Evolutionary conservation across 257 asterid species (phyloP).

Genomic region (Solanum acaule): DNA sequence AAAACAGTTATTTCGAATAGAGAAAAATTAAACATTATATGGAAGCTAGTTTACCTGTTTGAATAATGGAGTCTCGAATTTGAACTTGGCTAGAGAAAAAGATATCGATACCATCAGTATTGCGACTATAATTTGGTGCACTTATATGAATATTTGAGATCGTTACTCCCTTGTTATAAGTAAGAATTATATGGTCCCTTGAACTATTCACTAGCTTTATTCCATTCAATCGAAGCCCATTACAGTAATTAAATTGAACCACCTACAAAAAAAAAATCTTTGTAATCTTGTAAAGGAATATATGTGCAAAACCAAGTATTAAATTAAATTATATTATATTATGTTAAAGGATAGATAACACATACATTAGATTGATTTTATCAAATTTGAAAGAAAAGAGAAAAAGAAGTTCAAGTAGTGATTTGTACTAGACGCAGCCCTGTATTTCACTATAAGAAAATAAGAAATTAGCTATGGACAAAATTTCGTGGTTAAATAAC

Average conservation of each 20-base stretch:
- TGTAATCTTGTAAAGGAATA: background rate
- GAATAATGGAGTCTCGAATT: background rate
- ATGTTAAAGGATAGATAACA: background rate
- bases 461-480: background rate
- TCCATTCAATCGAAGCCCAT: slow-evolving; percentile 3
- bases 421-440: too few species aligned
- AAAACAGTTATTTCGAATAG: background rate
- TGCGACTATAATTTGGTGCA: slow-evolving; percentile 13
- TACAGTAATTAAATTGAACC: background rate
- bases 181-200: slow-evolving; percentile 1
- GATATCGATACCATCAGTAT: slow-evolving; percentile 13
- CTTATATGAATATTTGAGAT: background rate
- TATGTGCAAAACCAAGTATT: background rate
- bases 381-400: background rate
- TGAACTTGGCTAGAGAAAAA: background rate
- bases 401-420: too few species aligned
- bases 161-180: background rate
- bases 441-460: background rate
- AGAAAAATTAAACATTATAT: background rate
- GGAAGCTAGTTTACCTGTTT: background rate
- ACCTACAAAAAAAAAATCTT: background rate
- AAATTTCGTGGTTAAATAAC: background rate
- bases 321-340: background rate
- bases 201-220: slow-evolving; percentile 5
- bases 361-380: background rate